Base-by-base conservation (phyloP, 192 early-diverging fungal genomes). In the Paraglomus occultum region DNA sequence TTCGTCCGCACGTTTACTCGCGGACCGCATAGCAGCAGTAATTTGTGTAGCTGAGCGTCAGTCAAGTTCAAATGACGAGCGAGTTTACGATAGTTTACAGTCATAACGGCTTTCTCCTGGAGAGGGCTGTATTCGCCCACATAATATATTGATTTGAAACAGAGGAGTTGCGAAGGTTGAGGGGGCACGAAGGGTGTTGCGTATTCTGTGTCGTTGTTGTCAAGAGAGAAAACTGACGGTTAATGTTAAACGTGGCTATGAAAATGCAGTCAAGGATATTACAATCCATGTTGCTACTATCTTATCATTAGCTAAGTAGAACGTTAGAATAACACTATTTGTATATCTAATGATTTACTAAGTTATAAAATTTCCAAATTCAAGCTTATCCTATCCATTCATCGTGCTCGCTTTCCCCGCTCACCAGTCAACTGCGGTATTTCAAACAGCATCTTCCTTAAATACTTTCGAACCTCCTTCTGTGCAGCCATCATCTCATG, bases 371-470 rank as follows among this genome's bases (percentile, higher is more conserved):
- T 31, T 31, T 31, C 31, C 31, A 31, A 31, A 3, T 3, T 31
- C 31, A 31, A 31, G 3, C 31, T 31, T 31, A 31, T 31, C 31
- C 31, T 3, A 31, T 31, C 31, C 31, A 31, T 31, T 44, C 45
- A 20, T 65, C 11, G 8, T 9, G 63, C 31, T 31, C 31, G 31
- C 31, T 8, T 40, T 40, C 47, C 17, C 12, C 17, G 51, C 76
- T 66, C 79, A 87, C 85, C 77, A 69, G 71, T 78, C 39, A 87
- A 73, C 70, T 87, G 81, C n/a, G 85, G 85, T 11, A 87, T 61
- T 53, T 87, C 85, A 64, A 80, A 84, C 60, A 83, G 77, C 43
- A 80, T 72, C 60, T 82, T 87, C 67, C 85, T 73, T 18, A 87
- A 76, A 65, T 84, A 84, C 58, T 83, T 76, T 18, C 85, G 78